Percentiles rank a stretch among this genome's conserved stretches.
phyloP scores from a whole-genome alignment of 2,329 filamentous ascomycete genomes.

The Xenoacremonium recifei region DNA sequence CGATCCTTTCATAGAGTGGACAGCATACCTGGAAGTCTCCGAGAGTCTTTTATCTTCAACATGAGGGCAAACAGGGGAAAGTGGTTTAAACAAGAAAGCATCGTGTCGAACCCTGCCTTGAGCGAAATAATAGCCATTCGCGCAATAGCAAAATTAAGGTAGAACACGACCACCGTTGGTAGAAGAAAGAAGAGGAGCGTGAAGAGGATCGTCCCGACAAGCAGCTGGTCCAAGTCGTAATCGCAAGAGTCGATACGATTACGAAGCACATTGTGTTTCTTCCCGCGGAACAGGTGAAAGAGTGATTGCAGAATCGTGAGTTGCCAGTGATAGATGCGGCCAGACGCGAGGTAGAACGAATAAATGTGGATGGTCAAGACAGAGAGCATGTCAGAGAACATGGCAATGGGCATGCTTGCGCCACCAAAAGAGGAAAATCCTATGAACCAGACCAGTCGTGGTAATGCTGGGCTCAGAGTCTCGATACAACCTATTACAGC shows the following conservation, averaged over 20 bases:
- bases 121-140: slow-evolving; percentile 93
- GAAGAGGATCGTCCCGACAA: slow-evolving; percentile 94
- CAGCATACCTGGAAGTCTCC: slow-evolving; percentile 73
- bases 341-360: slow-evolving; percentile 95
- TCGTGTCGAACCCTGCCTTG: slow-evolving; percentile 87
- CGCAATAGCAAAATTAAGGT: slow-evolving; percentile 90
- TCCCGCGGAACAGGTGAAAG: slow-evolving; percentile 97
- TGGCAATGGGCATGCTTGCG: slow-evolving; percentile 92
- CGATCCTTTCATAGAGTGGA: neutral
- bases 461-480: slow-evolving; percentile 75
- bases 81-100: slow-evolving; percentile 92
- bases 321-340: slow-evolving; percentile 98
- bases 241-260: slow-evolving; percentile 99
- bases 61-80: slow-evolving; percentile 97
- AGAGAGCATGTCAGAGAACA: slow-evolving; percentile 92
- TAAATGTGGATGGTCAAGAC: slow-evolving; percentile 94
- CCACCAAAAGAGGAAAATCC: slow-evolving; percentile 94
- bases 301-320: slow-evolving; percentile 93
- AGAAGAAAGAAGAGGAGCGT: slow-evolving; percentile 92
- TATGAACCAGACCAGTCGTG: slow-evolving; percentile 85
- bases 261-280: slow-evolving; percentile 94
- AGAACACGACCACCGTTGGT: slow-evolving; percentile 94
- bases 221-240: slow-evolving; percentile 94
- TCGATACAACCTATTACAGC: slow-evolving; percentile 66
- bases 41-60: slow-evolving; percentile 90